Percentiles rank a stretch among this genome's conserved stretches.
These are phyloP conservation scores for Verticillium albo-atrum DNA, from an alignment of 2,329 filamentous ascomycete genomes.

Conservation along the genomic window DNA sequence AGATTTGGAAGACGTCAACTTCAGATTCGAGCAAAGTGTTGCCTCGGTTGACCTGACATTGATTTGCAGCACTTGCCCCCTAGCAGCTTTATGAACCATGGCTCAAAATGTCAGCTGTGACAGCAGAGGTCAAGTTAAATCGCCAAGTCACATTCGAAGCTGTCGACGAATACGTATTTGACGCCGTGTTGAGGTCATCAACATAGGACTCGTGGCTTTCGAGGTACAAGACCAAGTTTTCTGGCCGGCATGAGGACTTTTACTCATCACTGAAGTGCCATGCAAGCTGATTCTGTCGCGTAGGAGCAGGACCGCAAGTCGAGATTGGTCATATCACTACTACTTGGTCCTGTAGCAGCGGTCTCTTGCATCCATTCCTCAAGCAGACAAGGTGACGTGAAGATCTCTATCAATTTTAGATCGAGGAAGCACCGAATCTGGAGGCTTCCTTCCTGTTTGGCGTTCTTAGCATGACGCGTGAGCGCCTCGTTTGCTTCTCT, in stretches of 20 bases:
- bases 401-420: background rate
- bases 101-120: background rate
- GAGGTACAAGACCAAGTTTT: no score
- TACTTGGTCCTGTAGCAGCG: background rate
- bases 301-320: background rate
- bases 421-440: background rate
- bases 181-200: background rate
- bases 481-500: background rate
- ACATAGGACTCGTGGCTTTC: background rate
- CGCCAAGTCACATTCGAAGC: background rate
- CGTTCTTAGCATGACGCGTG: background rate
- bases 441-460: background rate
- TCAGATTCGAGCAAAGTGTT: background rate
- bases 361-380: background rate
- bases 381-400: background rate
- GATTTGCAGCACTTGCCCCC: no score
- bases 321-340: background rate
- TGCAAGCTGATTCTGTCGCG: background rate
- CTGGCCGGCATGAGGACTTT: no score
- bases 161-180: background rate
- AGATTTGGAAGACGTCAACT: background rate
- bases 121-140: background rate
- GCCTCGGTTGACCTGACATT: background rate
- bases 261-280: background rate
- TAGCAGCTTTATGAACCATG: background rate